Evolutionary conservation across 192 early-diverging fungal species (phyloP), one percentile per base, ranked within the genome.

Genomic region (Thamnidium elegans): DNA sequence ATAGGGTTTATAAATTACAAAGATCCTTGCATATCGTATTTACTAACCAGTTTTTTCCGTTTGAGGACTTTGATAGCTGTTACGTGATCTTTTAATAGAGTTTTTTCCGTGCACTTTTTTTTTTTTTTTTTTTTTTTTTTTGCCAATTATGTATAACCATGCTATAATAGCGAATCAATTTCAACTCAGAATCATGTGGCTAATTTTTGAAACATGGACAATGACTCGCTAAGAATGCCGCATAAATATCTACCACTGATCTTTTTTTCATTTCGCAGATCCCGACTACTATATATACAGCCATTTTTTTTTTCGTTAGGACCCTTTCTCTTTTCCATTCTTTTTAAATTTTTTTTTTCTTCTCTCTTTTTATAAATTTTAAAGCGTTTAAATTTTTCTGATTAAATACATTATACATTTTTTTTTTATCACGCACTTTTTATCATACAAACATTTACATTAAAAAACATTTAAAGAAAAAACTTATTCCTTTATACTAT

Each of bases 151-250:
- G 36, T 39, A 39, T 39, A 39, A 39, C 36, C 36, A 39, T 39
- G 7, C 36, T 10, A 39, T 39, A 39, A 39, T 39, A 39, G 36
- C 36, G 4, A 39, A 10, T 10, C 9, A 39, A 39, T 39, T 39
- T 39, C 36, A 39, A 39, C 36, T 39, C 36, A 39, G 36, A 39
- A 39, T 39, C 36, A 39, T 39, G 36, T 39, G 36, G 36, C 36
- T 39, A 17, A 31, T 58, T 44, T 58, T 26, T 58, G 56, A 58
- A 58, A 58, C 56, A 36, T 58, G 39, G 39, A 58, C 56, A 58
- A 58, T 58, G 34, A 21, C 56, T 32, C 39, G 56, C 34, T 20
- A 7, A 23, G 19, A 23, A 39, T 39, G 56, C 34, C 36, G 39
- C 39, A 39, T 43, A 58, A 26, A 58, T 45, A 26, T 44, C 19